A percentile compares a stretch with the other conserved stretches of the same genome.
These are phyloP conservation scores for Brasenia schreberi DNA, from an alignment of 164 flowering plant genomes.

Conservation along the genomic window DNA sequence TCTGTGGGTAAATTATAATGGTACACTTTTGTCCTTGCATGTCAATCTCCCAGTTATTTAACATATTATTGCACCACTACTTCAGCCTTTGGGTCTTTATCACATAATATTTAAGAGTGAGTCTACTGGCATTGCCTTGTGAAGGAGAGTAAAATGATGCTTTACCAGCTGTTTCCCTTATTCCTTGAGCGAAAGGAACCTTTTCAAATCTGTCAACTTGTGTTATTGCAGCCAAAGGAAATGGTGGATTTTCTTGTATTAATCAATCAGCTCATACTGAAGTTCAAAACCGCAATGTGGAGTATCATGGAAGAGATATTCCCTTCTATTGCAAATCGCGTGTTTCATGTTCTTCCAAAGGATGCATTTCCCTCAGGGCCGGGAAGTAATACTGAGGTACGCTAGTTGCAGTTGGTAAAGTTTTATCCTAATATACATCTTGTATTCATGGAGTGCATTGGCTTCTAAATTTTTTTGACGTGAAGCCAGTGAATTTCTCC, in stretches of 20 bases:
- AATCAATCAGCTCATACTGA: conserved; percentile 90
- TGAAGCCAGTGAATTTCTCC: background rate
- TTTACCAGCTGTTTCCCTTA: background rate
- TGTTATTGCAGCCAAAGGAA: conserved; percentile 69
- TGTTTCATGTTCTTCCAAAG: conserved; percentile 56
- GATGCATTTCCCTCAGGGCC: conserved; percentile 64
- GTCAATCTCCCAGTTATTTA: too few relatives aligned
- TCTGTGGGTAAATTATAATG: too few relatives aligned
- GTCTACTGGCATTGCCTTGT: too few relatives aligned
- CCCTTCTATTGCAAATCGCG: conserved; percentile 68
- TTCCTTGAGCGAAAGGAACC: background rate
- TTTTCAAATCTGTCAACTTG: background rate
- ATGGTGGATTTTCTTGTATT: conserved; percentile 66
- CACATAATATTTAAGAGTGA: too few relatives aligned
- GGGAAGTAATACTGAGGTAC: conserved; percentile 88
- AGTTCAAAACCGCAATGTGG: conserved; percentile 45
- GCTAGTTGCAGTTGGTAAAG: background rate
- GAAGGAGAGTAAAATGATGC: too few relatives aligned
- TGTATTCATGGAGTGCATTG: background rate
- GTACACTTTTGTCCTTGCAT: too few relatives aligned
- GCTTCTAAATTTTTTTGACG: background rate
- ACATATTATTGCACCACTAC: too few relatives aligned
- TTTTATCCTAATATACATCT: too few relatives aligned
- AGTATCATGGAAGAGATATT: conserved; percentile 78
- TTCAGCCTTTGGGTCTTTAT: too few relatives aligned